Evolutionary conservation across 805 yeast species (phyloP).

Genomic region (Candida sanyiensis): DNA sequence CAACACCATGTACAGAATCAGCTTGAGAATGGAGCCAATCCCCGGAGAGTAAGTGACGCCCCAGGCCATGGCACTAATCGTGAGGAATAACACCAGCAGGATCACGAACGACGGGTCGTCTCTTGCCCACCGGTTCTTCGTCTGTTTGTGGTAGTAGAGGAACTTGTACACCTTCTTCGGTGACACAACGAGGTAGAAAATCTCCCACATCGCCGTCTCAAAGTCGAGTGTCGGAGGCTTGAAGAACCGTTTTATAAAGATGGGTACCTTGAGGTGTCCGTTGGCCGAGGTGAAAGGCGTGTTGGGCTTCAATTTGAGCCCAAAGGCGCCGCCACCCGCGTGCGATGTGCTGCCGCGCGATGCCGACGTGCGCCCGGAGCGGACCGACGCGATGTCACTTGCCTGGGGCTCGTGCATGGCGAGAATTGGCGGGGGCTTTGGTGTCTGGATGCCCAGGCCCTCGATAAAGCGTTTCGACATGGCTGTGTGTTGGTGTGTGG

Average conservation of each 20-base stretch:
- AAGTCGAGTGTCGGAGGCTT: conserved; percentile 82
- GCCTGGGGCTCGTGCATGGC: no score
- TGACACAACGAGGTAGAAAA: conserved; percentile 60
- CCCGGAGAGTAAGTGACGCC: conserved; percentile 75
- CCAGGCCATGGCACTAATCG: conserved; percentile 82
- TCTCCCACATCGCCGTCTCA: conserved; percentile 92
- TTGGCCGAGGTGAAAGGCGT: conserved; percentile 6
- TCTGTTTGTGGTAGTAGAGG: conserved; percentile 75
- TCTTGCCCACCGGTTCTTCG: conserved; percentile 75
- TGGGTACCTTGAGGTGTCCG: conserved; percentile 26
- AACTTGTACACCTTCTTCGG: conserved; percentile 82
- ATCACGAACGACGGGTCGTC: conserved; percentile 90
- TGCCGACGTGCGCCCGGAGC: conserved; percentile 19
- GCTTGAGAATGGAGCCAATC: conserved; percentile 51
- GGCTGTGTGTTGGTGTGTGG: no score
- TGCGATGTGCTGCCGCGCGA: background rate
- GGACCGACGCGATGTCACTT: conserved; percentile 21
- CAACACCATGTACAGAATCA: conserved; percentile 77
- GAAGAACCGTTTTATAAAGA: conserved; percentile 40
- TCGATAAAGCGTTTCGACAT: conserved; percentile 8
- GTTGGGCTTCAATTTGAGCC: conserved; percentile 6
- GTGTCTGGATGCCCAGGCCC: conserved; percentile 4
- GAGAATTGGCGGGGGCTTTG: no score
- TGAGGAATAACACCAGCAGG: conserved; percentile 58
- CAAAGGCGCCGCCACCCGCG: conserved; percentile 7